Conservation (phyloP, 768 basidiomycete genomes). For the Pulveroboletus sp. region DNA sequence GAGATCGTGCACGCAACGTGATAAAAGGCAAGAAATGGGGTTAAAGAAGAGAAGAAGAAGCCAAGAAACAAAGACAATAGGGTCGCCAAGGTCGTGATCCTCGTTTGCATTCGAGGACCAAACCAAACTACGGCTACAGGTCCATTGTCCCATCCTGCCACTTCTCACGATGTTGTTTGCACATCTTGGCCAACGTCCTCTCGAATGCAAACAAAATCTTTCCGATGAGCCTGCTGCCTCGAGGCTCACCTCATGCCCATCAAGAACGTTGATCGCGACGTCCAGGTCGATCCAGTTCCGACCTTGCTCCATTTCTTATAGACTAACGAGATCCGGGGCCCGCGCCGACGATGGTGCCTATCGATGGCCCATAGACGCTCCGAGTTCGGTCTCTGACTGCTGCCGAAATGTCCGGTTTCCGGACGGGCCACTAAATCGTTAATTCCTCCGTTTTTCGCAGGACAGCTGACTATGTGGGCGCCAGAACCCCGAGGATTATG, state of each 20-base stretch:
- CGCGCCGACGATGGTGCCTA: conserved; percentile 10
- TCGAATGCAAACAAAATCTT: background rate
- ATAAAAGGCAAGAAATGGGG: conserved; percentile 32
- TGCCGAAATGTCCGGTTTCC: background rate
- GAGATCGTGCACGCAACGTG: conserved; percentile 34
- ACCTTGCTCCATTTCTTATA: too few relatives aligned
- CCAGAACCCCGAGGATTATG: conserved; percentile 4
- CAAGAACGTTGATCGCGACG: conserved; percentile 12
- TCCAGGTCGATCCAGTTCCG: conserved; percentile 6
- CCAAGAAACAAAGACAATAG: conserved; percentile 28
- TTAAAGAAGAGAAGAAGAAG: conserved; percentile 36
- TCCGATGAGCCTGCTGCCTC: conserved; percentile 16
- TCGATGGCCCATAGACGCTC: conserved; percentile 12
- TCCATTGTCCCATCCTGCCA: conserved; percentile 12
- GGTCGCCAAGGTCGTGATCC: conserved; percentile 24
- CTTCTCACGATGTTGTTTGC: conserved; percentile 21
- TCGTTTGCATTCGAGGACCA: conserved; percentile 28
- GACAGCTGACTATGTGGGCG: conserved; percentile 1
- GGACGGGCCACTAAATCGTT: background rate
- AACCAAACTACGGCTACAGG: conserved; percentile 19
- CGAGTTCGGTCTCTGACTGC: background rate
- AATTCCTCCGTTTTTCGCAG: background rate
- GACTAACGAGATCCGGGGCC: conserved; percentile 6
- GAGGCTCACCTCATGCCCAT: conserved; percentile 20
- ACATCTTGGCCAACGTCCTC: conserved; percentile 4